Evolutionary conservation across 345 rosid genomes (phyloP), one percentile per base, ranked within the genome.

Genomic region (Viola odorata): DNA sequence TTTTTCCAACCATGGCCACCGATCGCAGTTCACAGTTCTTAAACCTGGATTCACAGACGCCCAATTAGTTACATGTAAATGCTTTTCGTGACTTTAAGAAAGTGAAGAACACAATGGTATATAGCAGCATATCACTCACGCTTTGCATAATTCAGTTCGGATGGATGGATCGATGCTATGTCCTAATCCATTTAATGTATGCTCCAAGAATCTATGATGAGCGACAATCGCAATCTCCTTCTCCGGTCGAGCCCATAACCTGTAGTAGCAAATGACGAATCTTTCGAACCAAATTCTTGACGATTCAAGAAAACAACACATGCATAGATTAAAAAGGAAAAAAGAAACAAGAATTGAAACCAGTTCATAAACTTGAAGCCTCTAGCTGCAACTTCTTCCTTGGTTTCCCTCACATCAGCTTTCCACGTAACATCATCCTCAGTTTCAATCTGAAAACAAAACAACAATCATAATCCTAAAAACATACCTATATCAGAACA

Each of bases 231-330:
- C 98, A 53, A 92, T 82, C 69, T 92, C 91, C 68, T 77, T 83
- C 82, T 92, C 98, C 52, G 78, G 79, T 15, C 95, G 72, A 45
- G 88, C 78, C 83, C 88, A 80, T 73, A 87, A 39, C 96, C 96
- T 87, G 64, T 7, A 65, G 1, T 9, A 15, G 37, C 5, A 50
- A 15, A 41, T 58, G 8, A 4, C 6, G 6, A 5, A 13, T 39
- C 11, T 4, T 47, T 11, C 0, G 11, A 9, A n/a, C 50, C 8
- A 47, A 9, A 44, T 11, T 11, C 2, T 47, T 9, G 11, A 47
- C 13, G 50, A 12, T n/a, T 7, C 13, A 4, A 47, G 13, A 12
- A 12, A 10, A 47, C 50, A 6, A 10, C 50, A 47, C 11, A 47
- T 4, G 13, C 13, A 12, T 11, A 11, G 13, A 9, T 7, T 0